These are phyloP conservation scores for Umbelopsis ramanniana DNA, from an alignment of 192 early-diverging fungal genomes.

Conservation along the genomic window DNA sequence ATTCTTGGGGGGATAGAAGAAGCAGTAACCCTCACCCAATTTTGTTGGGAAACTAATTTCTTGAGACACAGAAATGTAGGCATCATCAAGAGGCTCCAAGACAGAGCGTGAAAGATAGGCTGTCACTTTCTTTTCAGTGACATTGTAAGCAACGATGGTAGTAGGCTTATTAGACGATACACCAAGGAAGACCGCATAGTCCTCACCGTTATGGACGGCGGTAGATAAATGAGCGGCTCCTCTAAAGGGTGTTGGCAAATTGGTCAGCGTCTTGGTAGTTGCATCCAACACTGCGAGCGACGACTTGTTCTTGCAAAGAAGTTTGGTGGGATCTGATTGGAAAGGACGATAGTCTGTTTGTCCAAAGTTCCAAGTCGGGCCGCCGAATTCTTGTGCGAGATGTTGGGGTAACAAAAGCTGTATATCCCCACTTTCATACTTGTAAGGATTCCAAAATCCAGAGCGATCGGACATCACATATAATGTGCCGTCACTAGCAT, in stretches of 20 bases:
- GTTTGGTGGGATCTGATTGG: slow-evolving; percentile 38
- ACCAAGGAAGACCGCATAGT: slow-evolving; percentile 16
- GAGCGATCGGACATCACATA: slow-evolving; percentile 71
- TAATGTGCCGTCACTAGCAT: slow-evolving; percentile 57
- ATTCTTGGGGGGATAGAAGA: slow-evolving; percentile 71
- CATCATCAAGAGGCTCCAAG: slow-evolving; percentile 15
- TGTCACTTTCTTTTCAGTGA: background rate
- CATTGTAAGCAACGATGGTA: slow-evolving; percentile 23
- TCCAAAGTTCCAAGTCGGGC: slow-evolving; percentile 55
- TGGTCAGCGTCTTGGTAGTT: slow-evolving; percentile 25
- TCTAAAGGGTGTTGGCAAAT: slow-evolving; percentile 21
- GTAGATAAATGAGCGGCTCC: slow-evolving; percentile 19
- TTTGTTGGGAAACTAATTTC: slow-evolving; percentile 67
- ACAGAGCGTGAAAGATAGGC: background rate
- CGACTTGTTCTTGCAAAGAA: slow-evolving; percentile 38
- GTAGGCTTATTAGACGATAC: slow-evolving; percentile 17
- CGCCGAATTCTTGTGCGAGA: slow-evolving; percentile 67
- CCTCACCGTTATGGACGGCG: background rate
- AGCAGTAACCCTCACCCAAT: slow-evolving; percentile 50
- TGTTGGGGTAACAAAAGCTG: slow-evolving; percentile 51
- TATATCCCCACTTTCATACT: slow-evolving; percentile 39
- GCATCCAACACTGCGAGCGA: slow-evolving; percentile 33
- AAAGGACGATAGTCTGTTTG: slow-evolving; percentile 9
- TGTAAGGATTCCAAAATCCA: slow-evolving; percentile 77
- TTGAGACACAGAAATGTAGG: slow-evolving; percentile 65